Base-by-base conservation (phyloP, 306 rosid species). In the Cicer bijugum region DNA sequence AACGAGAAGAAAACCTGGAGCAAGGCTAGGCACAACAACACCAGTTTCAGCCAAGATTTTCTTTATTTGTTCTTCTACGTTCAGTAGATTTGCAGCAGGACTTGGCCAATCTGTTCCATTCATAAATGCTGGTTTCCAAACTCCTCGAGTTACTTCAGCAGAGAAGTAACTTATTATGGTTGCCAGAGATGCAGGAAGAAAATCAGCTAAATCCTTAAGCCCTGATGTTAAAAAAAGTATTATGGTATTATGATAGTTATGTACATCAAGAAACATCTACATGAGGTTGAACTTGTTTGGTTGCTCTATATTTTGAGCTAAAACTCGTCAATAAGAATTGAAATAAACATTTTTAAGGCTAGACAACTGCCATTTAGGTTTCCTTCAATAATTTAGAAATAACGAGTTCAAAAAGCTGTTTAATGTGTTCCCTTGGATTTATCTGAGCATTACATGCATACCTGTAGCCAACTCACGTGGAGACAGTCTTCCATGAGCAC, bases 21-120 rank as follows among this genome's bases (percentile, higher is more conserved):
- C 88, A 78, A 94, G 90, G 87, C 99, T 94, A 17, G 97, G 99
- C 75, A 94, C 83, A 80, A 86, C 89, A 72, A 94, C 97, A 75
- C 99, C 99, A 45, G 99, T 94, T 39, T 92, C 91, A 72, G 97
- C 99, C 77, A 94, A 83, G 76, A 94, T 90, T 86, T 88, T 91
- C 80, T 82, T 94, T 58, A 94, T 90, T 83, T 91, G 97, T 75
- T 88, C 96, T 87, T 94, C 99, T 16, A 94, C 99, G 47, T 87
- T 82, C 70, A 82, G 82, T 64, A 94, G 86, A 81, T 91, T 94
- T 67, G 93, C 96, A 40, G 97, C 96, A 3, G 97, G 99, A 74
- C 99, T 94, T 11, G 99, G 99, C 99, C 99, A 94, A 80, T 94
- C 99, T 2, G 99, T 87, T 86, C 99, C 99, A 67, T 94, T 94